A percentile compares a stretch with the other conserved stretches of the same genome.
These are phyloP conservation scores for Macadamia integrifolia DNA, from an alignment of 164 flowering plant genomes.

Conservation along the genomic window DNA sequence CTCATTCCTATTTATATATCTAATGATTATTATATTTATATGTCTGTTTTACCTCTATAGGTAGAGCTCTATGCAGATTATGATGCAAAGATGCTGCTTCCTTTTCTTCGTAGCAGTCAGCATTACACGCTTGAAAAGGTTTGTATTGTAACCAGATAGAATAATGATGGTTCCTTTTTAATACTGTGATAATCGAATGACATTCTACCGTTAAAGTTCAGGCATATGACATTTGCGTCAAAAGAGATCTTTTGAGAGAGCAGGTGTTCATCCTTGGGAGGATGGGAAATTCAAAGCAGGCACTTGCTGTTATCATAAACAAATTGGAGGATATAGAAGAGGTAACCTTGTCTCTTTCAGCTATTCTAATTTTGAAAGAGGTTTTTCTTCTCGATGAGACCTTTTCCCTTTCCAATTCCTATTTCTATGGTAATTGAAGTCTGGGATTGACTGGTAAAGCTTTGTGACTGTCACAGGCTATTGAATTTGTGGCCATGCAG, in stretches of 20 bases:
- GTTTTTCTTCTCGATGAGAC: neutral
- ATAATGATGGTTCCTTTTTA: neutral
- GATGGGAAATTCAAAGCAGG: slow-evolving; percentile 90
- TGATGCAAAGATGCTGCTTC: slow-evolving; percentile 83
- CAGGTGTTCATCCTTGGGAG: slow-evolving; percentile 95
- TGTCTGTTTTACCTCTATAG: slow-evolving; percentile 27
- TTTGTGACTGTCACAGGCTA: slow-evolving; percentile 53
- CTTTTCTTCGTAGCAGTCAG: slow-evolving; percentile 95
- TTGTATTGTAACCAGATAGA: slow-evolving; percentile 7
- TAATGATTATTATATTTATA: neutral
- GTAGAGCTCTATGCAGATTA: slow-evolving; percentile 96
- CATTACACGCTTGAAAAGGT: slow-evolving; percentile 96
- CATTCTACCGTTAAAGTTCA: slow-evolving; percentile 24
- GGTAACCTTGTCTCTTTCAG: slow-evolving; percentile 31
- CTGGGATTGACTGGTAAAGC: slow-evolving; percentile 5
- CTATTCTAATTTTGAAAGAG: neutral
- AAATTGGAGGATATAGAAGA: slow-evolving; percentile 89
- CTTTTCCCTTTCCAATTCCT: neutral
- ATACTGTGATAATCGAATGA: neutral
- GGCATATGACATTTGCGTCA: slow-evolving; percentile 86
- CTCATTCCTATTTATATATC: too few species aligned
- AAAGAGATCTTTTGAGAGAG: slow-evolving; percentile 70
- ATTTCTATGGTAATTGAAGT: slow-evolving; percentile 1
- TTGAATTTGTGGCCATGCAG: slow-evolving; percentile 86
- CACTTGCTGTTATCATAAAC: slow-evolving; percentile 84